Evolutionary conservation across 768 basidiomycete species (phyloP), one percentile per base, ranked within the genome.

Genomic region (Trametes cubensis): DNA sequence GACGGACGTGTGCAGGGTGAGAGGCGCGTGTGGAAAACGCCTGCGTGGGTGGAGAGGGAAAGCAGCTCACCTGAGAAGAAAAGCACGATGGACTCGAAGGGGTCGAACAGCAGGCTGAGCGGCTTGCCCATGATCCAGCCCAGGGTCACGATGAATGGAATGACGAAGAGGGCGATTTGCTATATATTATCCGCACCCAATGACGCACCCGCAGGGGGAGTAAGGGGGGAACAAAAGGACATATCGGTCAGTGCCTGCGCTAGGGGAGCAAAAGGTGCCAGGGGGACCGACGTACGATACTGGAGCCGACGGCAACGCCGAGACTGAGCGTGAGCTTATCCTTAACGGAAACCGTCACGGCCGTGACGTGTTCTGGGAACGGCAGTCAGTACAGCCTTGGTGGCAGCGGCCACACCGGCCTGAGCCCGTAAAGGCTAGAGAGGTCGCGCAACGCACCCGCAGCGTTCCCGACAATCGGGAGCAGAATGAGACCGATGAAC

Each of bases 391-490:
- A 55, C 20, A 30, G 57, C 7, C 14, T 49, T 26, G 48, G 48
- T 49, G 26, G 34, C 34, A 39, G 25, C 21, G 11, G 40, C 54
- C n/a, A 23, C 18, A 26, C 17, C 8, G 21, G 25, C 42, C 18
- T 20, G 21, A 45, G 39, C 49, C 55, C 30, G 42, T 50, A 44
- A 48, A n/a, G 46, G 28, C 46, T 6, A 46, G 28, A 46, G 28
- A 28, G 17, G 34, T 34, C 34, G 34, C 34, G 34, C 34, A 34
- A 69, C 77, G 30, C 58, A 84, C 85, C 85, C 58, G 91, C 93
- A 6, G 92, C 90, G 70, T 94, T 94, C 20, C 92, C 92, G 15
- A 95, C 94, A 40, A 97, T 94, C 6, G 96, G 96, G 8, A 98
- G 81, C 15, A 98, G 78, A 66, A 90, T 89, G 44, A 97, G 74